Evolutionary conservation across 1,139 yeast species (phyloP).

Genomic region (Protomyces pachydermus): DNA sequence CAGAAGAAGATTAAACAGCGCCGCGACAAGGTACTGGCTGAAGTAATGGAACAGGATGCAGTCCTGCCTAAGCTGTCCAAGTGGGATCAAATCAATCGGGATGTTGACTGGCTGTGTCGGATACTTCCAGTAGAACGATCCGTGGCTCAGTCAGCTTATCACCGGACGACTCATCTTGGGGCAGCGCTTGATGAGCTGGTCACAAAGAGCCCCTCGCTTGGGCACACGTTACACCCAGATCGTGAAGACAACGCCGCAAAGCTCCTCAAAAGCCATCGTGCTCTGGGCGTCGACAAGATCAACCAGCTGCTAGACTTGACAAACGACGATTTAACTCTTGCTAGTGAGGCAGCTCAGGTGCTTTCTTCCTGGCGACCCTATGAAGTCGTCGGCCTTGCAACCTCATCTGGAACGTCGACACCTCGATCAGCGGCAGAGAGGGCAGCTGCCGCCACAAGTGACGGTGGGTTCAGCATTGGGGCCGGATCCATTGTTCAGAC

Average conservation of each 20-base stretch:
- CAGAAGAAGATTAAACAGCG: conserved; percentile 2
- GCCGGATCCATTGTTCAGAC: background rate
- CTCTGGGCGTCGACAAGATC: background rate
- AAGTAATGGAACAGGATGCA: background rate
- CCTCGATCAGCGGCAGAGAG: background rate
- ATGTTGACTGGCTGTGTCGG: conserved; percentile 14
- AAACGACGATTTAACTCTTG: background rate
- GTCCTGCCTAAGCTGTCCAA: conserved; percentile 1
- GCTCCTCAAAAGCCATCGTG: conserved; percentile 3
- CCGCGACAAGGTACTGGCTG: background rate
- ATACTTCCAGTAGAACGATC: background rate
- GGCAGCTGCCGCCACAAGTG: background rate
- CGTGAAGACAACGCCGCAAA: background rate
- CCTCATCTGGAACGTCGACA: background rate
- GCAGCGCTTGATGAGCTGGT: conserved; percentile 17
- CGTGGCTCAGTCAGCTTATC: conserved; percentile 12
- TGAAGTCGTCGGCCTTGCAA: background rate
- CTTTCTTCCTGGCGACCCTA: conserved; percentile 14
- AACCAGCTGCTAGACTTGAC: conserved; percentile 3
- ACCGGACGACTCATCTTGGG: conserved; percentile 11
- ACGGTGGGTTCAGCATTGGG: too few species aligned
- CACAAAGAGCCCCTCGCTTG: background rate
- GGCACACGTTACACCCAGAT: background rate
- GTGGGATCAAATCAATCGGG: conserved; percentile 21
- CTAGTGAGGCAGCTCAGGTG: conserved; percentile 13